These are phyloP conservation scores for Ceratocystis colombiana DNA, from an alignment of 2,329 filamentous ascomycete species.

Conservation along the genomic window DNA sequence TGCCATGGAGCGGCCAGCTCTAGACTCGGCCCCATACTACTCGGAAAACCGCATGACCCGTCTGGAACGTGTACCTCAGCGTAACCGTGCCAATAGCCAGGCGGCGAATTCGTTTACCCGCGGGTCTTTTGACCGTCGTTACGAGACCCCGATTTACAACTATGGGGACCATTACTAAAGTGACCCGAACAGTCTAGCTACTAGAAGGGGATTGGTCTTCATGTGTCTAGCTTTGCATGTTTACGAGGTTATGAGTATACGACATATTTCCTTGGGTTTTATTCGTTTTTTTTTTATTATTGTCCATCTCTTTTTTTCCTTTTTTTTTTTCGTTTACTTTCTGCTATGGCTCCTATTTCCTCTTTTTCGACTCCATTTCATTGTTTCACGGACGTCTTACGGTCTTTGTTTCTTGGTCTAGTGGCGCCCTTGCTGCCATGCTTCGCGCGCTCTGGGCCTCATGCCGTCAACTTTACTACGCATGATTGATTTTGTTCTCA, in stretches of 20 bases:
- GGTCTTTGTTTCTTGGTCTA: slow-evolving; percentile 5
- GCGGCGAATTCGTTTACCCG: slow-evolving; percentile 38
- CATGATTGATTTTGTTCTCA: neutral
- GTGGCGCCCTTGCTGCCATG: neutral
- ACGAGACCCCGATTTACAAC: slow-evolving; percentile 23
- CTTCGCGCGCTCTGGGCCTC: neutral
- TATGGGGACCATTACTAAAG: neutral
- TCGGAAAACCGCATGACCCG: slow-evolving; percentile 41
- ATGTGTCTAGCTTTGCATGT: slow-evolving; percentile 22
- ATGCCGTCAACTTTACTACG: neutral
- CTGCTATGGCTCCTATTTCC: neutral
- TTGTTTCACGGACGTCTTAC: neutral
- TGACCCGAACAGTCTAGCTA: neutral
- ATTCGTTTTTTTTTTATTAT: slow-evolving; percentile 26
- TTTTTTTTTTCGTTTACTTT: slow-evolving; percentile 22
- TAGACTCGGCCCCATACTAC: slow-evolving; percentile 32
- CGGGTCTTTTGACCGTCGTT: slow-evolving; percentile 24
- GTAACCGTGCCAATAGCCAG: slow-evolving; percentile 42
- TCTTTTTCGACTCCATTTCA: neutral
- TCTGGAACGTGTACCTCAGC: slow-evolving; percentile 38
- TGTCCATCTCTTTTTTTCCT: slow-evolving; percentile 28
- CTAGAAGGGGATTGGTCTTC: neutral
- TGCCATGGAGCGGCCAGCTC: slow-evolving; percentile 45
- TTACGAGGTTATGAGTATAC: slow-evolving; percentile 26
- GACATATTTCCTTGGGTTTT: slow-evolving; percentile 26